phyloP scores from a whole-genome alignment of 2,329 filamentous ascomycete genomes.

The Colletotrichum nymphaeae region DNA sequence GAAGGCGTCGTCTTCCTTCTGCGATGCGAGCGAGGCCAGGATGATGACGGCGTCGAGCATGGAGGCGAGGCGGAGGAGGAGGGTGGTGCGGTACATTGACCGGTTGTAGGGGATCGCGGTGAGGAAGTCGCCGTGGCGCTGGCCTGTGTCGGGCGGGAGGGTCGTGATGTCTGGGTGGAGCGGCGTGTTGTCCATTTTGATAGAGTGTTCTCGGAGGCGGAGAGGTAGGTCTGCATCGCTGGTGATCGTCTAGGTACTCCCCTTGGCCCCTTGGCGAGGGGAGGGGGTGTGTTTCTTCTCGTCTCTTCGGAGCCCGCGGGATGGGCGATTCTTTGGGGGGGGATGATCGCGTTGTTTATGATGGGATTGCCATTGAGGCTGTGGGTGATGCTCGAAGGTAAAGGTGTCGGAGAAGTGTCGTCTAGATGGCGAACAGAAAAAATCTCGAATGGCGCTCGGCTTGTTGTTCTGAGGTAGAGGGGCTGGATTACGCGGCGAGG shows the following conservation, averaged over 20 bases:
- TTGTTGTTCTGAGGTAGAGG: neutral
- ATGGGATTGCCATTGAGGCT: neutral
- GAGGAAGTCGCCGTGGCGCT: conserved; percentile 34
- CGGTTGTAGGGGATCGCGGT: conserved; percentile 34
- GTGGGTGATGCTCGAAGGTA: neutral
- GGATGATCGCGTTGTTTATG: neutral
- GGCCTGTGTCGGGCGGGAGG: conserved; percentile 2
- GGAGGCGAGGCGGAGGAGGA: conserved; percentile 26
- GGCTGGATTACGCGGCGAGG: neutral
- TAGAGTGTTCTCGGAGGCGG: neutral
- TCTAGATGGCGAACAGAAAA: no score
- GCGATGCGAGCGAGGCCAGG: conserved; percentile 14
- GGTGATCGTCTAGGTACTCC: neutral
- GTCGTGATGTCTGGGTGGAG: conserved; percentile 29
- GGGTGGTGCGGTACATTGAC: conserved; percentile 26
- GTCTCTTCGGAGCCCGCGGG: neutral
- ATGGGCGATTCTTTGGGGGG: neutral
- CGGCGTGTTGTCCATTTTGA: conserved; percentile 34
- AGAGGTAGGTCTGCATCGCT: conserved; percentile 10
- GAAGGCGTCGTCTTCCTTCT: neutral
- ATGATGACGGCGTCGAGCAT: conserved; percentile 19
- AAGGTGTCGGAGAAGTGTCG: neutral
- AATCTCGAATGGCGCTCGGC: neutral
- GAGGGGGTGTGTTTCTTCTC: neutral
- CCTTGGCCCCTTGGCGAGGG: neutral